Evolutionary conservation across 306 rosid species (phyloP).

Genomic region (Begonia fuchsioides): DNA sequence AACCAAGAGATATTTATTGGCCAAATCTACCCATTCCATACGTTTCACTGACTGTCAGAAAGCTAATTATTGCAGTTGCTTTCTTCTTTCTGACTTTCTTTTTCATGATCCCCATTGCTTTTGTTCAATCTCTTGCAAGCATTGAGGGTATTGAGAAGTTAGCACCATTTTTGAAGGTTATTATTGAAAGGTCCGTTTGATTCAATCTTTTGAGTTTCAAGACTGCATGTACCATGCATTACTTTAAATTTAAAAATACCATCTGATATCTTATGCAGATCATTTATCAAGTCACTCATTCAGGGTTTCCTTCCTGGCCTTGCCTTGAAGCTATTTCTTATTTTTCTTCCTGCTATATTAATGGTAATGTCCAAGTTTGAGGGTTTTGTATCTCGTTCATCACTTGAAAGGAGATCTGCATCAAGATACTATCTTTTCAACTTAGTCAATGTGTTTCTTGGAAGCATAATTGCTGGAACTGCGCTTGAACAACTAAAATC

Average conservation of each 20-base stretch:
- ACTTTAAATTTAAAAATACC: neutral
- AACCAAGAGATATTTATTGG: constrained; percentile 91
- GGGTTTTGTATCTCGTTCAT: constrained; percentile 58
- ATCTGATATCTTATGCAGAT: constrained; percentile 35
- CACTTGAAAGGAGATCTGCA: constrained; percentile 85
- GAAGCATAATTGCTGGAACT: constrained; percentile 67
- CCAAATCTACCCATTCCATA: constrained; percentile 80
- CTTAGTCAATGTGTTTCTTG: constrained; percentile 83
- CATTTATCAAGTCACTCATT: constrained; percentile 48
- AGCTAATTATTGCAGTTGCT: constrained; percentile 63
- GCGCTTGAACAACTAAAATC: constrained; percentile 69
- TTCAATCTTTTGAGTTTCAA: constrained; percentile 1
- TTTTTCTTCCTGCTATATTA: constrained; percentile 81
- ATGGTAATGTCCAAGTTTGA: constrained; percentile 98
- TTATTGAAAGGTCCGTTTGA: constrained; percentile 37
- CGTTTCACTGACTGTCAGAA: constrained; percentile 65
- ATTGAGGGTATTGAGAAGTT: constrained; percentile 65
- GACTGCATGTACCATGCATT: neutral
- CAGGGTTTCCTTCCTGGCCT: constrained; percentile 90
- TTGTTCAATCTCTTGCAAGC: constrained; percentile 85
- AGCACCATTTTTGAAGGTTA: constrained; percentile 48
- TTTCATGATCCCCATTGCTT: constrained; percentile 86
- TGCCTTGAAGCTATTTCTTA: constrained; percentile 84
- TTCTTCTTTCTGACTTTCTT: constrained; percentile 97
- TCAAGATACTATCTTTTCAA: constrained; percentile 73